A percentile compares a stretch with the other conserved stretches of the same genome.
Evolutionary conservation across 805 yeast genomes (phyloP).

Genomic region (Monosporozyma aerobia): DNA sequence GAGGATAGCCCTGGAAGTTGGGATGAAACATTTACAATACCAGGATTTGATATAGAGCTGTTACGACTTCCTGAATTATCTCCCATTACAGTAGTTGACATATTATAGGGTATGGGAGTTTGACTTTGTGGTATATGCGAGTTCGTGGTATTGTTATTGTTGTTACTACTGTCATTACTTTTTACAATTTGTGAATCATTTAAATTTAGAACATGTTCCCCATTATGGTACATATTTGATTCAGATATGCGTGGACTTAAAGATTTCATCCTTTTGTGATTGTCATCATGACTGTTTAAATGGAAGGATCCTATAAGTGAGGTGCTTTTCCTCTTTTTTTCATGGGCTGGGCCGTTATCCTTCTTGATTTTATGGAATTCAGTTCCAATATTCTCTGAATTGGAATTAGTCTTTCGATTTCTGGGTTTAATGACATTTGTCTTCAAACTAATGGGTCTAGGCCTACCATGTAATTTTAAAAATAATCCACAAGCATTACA

Average conservation of each 20-base stretch:
- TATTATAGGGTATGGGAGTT: not conserved
- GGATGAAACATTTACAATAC: not conserved
- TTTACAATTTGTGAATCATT: slow-evolving; percentile 29
- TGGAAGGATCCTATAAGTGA: not conserved
- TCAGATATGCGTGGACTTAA: not conserved
- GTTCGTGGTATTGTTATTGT: slow-evolving; percentile 1
- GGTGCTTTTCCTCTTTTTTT: slow-evolving; percentile 12
- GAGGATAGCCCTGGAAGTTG: slow-evolving; percentile 6
- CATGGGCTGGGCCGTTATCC: slow-evolving; percentile 5
- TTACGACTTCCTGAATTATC: not conserved
- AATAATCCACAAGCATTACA: slow-evolving; percentile 94
- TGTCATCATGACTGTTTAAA: not conserved
- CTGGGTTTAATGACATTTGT: slow-evolving; percentile 89
- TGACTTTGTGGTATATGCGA: not conserved
- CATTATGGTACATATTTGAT: not conserved
- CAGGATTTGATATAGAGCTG: not conserved
- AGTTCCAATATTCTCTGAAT: not conserved
- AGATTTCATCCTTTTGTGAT: not conserved
- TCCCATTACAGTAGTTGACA: not conserved
- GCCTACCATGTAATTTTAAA: slow-evolving; percentile 81
- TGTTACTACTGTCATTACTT: slow-evolving; percentile 41
- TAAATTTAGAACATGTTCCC: not conserved
- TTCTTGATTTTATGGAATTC: slow-evolving; percentile 1
- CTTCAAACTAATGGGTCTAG: slow-evolving; percentile 83
- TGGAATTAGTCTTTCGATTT: slow-evolving; percentile 50